These are phyloP conservation scores for Bifiguratus adelaidae DNA, from an alignment of 192 early-diverging fungal genomes.

Conservation along the genomic window DNA sequence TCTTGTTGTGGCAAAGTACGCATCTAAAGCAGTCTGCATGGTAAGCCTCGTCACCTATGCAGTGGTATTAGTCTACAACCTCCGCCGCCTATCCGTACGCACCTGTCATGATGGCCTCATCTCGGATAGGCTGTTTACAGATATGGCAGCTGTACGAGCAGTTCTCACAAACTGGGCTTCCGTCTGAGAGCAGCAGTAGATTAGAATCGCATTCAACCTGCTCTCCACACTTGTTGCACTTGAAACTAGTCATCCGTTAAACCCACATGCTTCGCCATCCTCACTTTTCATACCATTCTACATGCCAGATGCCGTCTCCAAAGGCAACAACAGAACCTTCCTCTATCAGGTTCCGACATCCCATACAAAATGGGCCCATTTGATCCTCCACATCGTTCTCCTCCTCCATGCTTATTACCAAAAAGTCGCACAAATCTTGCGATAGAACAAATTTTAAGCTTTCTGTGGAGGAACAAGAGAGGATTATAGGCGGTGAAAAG, in stretches of 20 bases:
- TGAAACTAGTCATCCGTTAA: slow-evolving; percentile 37
- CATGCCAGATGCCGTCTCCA: slow-evolving; percentile 73
- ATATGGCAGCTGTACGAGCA: slow-evolving; percentile 69
- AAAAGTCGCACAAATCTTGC: too few species aligned
- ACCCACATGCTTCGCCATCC: not conserved
- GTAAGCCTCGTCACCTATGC: slow-evolving; percentile 59
- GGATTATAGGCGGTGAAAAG: too few species aligned
- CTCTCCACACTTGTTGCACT: slow-evolving; percentile 63
- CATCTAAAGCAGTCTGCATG: slow-evolving; percentile 76
- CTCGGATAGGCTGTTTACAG: slow-evolving; percentile 62
- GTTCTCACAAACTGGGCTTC: slow-evolving; percentile 75
- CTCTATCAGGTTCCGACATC: slow-evolving; percentile 55
- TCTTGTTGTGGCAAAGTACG: slow-evolving; percentile 56
- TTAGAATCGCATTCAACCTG: slow-evolving; percentile 69
- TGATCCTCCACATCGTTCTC: slow-evolving; percentile 22
- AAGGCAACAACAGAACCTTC: slow-evolving; percentile 71
- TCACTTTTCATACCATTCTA: slow-evolving; percentile 54
- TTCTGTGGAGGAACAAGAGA: too few species aligned
- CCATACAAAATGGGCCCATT: slow-evolving; percentile 51
- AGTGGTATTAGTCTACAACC: not conserved
- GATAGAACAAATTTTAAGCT: too few species aligned
- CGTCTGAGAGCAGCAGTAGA: slow-evolving; percentile 62
- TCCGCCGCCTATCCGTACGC: slow-evolving; percentile 1
- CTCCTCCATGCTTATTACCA: too few species aligned
- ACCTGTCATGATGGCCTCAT: slow-evolving; percentile 82